Conservation (phyloP, 768 basidiomycete species). For the Porphyrellus cyaneotinctus region DNA sequence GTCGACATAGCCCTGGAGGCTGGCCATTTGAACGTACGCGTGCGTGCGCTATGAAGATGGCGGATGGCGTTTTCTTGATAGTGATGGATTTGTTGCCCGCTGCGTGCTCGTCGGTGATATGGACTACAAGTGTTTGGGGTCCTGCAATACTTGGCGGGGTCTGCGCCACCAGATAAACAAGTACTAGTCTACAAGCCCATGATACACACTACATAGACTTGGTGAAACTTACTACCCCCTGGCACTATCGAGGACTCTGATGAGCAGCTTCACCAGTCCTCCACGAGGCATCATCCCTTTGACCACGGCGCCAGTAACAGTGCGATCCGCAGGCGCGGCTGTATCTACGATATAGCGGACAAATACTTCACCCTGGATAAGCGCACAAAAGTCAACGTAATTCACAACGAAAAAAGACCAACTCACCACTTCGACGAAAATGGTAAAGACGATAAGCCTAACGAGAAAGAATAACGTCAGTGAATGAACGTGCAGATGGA, state of each 20-base stretch:
- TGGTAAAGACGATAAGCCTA: conserved; percentile 87
- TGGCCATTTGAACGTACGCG: conserved; percentile 57
- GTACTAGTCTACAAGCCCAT: neutral
- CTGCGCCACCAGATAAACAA: no score
- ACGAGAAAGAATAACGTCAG: conserved; percentile 23
- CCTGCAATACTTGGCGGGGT: no score
- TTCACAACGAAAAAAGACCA: neutral
- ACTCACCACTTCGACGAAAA: conserved; percentile 80
- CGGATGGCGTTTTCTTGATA: neutral
- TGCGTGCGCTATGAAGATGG: conserved; percentile 9
- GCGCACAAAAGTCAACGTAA: neutral
- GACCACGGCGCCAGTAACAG: conserved; percentile 5
- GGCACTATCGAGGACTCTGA: conserved; percentile 15
- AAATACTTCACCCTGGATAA: conserved; percentile 67
- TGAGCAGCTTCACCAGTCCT: conserved; percentile 20
- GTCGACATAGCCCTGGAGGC: conserved; percentile 89
- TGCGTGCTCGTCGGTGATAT: no score
- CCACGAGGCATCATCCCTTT: conserved; percentile 23
- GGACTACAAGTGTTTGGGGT: no score
- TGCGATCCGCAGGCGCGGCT: neutral
- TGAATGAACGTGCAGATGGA: conserved; percentile 39
- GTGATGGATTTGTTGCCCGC: no score
- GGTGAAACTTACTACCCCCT: conserved; percentile 9
- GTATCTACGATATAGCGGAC: conserved; percentile 69
- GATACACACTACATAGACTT: neutral